Percentiles rank a stretch among this genome's conserved stretches.
Conservation (phyloP, 2,329 filamentous ascomycete species). For the Fusarium nurragi region DNA sequence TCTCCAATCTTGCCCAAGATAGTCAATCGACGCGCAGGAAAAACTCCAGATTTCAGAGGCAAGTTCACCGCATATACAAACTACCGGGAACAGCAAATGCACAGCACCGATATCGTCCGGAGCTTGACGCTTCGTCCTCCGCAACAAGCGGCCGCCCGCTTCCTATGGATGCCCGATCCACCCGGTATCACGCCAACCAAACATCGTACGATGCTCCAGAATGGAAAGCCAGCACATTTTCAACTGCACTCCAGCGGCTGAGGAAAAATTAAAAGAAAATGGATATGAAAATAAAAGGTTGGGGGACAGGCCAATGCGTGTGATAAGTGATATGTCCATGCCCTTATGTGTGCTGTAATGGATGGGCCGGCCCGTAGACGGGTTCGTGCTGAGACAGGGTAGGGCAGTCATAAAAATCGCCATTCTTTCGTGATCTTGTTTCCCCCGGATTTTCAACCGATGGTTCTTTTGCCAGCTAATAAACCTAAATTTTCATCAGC, state of each 20-base stretch:
- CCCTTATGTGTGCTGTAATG: conserved; percentile 18
- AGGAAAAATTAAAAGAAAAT: background rate
- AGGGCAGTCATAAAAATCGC: conserved; percentile 9
- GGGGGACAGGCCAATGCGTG: background rate
- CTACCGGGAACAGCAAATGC: background rate
- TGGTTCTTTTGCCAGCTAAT: background rate
- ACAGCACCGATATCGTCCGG: conserved; percentile 11
- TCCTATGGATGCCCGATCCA: conserved; percentile 41
- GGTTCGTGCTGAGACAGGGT: conserved; percentile 17
- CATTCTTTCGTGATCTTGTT: conserved; percentile 15
- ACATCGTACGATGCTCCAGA: conserved; percentile 42
- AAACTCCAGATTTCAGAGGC: background rate
- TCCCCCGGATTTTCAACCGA: background rate
- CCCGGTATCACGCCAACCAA: conserved; percentile 34
- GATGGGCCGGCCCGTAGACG: conserved; percentile 20
- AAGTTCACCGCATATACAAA: conserved; percentile 2
- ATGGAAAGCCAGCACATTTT: background rate
- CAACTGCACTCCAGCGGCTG: background rate
- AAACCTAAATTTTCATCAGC: conserved; percentile 8
- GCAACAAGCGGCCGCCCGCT: conserved; percentile 39
- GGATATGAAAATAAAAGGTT: background rate
- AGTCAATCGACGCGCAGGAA: background rate
- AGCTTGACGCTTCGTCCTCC: conserved; percentile 10
- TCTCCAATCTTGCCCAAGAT: background rate
- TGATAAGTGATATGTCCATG: conserved; percentile 8